Conservation (phyloP, 768 basidiomycete genomes). For the Tubosaeta sp. region DNA sequence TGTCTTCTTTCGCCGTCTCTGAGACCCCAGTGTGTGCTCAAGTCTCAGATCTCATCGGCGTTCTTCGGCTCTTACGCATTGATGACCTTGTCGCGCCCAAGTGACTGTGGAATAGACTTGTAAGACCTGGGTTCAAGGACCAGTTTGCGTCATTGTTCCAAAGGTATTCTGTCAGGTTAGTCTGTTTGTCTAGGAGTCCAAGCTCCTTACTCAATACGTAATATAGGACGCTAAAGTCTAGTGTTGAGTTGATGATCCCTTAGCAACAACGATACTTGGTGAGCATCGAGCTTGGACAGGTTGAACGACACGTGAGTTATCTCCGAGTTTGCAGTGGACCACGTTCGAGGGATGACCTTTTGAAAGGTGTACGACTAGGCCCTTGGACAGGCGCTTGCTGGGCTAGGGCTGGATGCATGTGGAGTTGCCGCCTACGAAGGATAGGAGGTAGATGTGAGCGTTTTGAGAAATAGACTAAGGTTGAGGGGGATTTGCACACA, state of each 20-base stretch:
- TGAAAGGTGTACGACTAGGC: conserved; percentile 77
- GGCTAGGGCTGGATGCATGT: conserved; percentile 68
- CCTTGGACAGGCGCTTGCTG: conserved; percentile 54
- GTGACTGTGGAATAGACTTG: conserved; percentile 61
- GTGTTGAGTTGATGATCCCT: conserved; percentile 75
- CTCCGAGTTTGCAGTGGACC: no score
- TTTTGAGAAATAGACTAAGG: conserved; percentile 60
- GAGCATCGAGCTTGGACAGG: conserved; percentile 67
- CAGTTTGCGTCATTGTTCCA: conserved; percentile 67
- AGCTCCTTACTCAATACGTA: not conserved
- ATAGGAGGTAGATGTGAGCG: conserved; percentile 57
- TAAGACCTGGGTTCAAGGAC: conserved; percentile 50
- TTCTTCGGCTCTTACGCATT: conserved; percentile 76
- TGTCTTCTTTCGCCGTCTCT: conserved; percentile 83
- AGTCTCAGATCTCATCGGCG: conserved; percentile 71
- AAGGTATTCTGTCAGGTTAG: conserved; percentile 65
- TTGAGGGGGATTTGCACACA: conserved; percentile 88
- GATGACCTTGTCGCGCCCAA: conserved; percentile 48
- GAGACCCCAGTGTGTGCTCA: conserved; percentile 83
- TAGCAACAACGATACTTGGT: conserved; percentile 77
- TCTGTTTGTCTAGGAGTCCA: not conserved
- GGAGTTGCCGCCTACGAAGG: conserved; percentile 63
- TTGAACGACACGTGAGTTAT: conserved; percentile 64
- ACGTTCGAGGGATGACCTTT: not conserved
- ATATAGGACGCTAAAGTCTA: conserved; percentile 67